phyloP scores from a whole-genome alignment of 148 eudicot species.

The Camellia granthamiana region DNA sequence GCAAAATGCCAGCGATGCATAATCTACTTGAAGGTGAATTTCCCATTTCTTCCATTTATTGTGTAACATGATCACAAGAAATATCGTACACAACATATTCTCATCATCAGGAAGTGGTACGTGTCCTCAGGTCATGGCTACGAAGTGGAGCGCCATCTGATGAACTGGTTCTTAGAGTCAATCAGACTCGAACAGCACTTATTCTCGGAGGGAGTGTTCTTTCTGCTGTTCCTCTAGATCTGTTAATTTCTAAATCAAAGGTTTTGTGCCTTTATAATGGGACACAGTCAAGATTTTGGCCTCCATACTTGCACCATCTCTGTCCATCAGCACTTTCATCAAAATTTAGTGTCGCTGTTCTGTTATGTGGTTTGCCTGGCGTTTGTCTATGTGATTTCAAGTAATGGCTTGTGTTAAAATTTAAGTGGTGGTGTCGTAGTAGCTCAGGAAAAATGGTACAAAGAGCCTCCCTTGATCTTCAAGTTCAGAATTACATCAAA shows the following conservation, averaged over 20 bases:
- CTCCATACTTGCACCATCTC: slow-evolving; percentile 65
- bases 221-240: slow-evolving; percentile 78
- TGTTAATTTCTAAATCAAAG: slow-evolving; percentile 40
- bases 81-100: not conserved
- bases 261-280: slow-evolving; percentile 53
- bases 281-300: slow-evolving; percentile 58
- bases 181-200: slow-evolving; percentile 72
- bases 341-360: slow-evolving; percentile 73
- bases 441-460: no score
- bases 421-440: no score
- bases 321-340: slow-evolving; percentile 82
- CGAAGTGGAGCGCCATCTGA: slow-evolving; percentile 62
- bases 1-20: slow-evolving; percentile 35
- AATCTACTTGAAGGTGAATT: slow-evolving; percentile 76
- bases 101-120: slow-evolving; percentile 11
- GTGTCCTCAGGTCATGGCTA: slow-evolving; percentile 64
- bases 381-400: slow-evolving; percentile 15
- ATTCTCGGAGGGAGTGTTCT: slow-evolving; percentile 85
- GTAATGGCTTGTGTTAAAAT: no score
- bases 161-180: slow-evolving; percentile 63
- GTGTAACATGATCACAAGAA: slow-evolving; percentile 11
- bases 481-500: not conserved
- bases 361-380: slow-evolving; percentile 80
- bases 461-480: not conserved
- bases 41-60: slow-evolving; percentile 10